Base-by-base conservation (phyloP, 2,329 filamentous ascomycete species). In the Colletotrichum liaoningense region DNA sequence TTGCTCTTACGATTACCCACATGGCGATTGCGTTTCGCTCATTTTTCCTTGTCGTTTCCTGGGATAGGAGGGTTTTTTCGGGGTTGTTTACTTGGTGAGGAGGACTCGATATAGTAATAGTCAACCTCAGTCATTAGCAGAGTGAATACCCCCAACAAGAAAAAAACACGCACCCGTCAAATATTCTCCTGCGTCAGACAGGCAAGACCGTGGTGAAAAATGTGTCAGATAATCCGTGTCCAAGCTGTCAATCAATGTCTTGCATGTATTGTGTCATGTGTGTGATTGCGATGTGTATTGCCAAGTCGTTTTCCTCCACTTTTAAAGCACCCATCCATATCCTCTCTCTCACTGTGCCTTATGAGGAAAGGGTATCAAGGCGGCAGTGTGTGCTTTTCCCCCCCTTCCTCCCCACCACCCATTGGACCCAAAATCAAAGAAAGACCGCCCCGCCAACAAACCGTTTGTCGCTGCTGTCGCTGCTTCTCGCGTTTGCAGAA, bases 291-390 rank as follows among this genome's bases (percentile, higher is more conserved):
- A 52, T 60, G 11, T 63, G 46, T 30, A 30, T 30, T 58, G 52
- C 42, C 68, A 69, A 69, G 55, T 49, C 22, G 42, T 59, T 28
- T 38, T 42, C 26, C 33, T 30, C n/a, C 59, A 33, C 67, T 49
- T 28, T 24, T 7, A 54, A 59, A 60, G 19, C 55, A 69, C 54
- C 26, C 28, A n/a, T 35, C 26, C 28, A n/a, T 35, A 26, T 5
- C 55, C 38, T 46, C 26, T 35, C 26, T 49, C 69, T 66, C 68
- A 73, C 60, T 70, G 46, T 70, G 59, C 67, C 67, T 63, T 65
- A 58, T 55, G n/a, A 42, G 68, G 67, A 65, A 70, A 65, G 70
- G 70, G 70, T 73, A 73, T 73, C 70, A 70, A 73, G 70, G 60
- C 70, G 60, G 60, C 70, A 73, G 46, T 70, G 67, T 63, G 42